These are phyloP conservation scores for Pythium folliculosum DNA, from an alignment of 352 stramenopile genomes.

Conservation along the genomic window DNA sequence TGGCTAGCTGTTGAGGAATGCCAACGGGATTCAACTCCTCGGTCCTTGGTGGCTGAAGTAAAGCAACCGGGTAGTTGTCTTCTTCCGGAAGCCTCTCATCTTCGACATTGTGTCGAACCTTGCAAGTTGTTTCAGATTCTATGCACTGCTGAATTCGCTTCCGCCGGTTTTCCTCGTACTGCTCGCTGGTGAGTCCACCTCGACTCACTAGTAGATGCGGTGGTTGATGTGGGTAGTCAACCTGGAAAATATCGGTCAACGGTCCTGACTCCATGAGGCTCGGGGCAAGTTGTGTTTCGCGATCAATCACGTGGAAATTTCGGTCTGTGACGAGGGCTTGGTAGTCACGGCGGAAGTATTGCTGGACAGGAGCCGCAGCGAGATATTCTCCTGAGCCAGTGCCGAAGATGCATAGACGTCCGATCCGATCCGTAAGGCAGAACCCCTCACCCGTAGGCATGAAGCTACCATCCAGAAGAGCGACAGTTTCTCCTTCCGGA, in stretches of 20 bases:
- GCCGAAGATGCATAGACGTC: conserved; percentile 55
- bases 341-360: conserved; percentile 92
- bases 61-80: conserved; percentile 51
- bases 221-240: conserved; percentile 75
- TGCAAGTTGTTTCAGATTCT: conserved; percentile 69
- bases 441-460: conserved; percentile 43
- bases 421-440: conserved; percentile 54
- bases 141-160: conserved; percentile 64
- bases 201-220: conserved; percentile 53
- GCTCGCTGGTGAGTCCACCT: conserved; percentile 33
- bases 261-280: conserved; percentile 83
- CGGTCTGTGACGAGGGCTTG: conserved; percentile 85
- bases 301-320: conserved; percentile 88
- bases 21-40: neutral
- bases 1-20: conserved; percentile 9
- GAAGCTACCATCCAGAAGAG: conserved; percentile 49
- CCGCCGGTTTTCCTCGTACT: conserved; percentile 67
- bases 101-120: conserved; percentile 50
- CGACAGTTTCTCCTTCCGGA: conserved; percentile 39
- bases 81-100: conserved; percentile 47
- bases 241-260: conserved; percentile 73
- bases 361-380: conserved; percentile 42
- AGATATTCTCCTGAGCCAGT: conserved; percentile 41
- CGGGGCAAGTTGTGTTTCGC: conserved; percentile 81
- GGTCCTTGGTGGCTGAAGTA: conserved; percentile 26